These are phyloP conservation scores for Pyrenula massariospora DNA, from an alignment of 495 filamentous ascomycete species.

Conservation along the genomic window DNA sequence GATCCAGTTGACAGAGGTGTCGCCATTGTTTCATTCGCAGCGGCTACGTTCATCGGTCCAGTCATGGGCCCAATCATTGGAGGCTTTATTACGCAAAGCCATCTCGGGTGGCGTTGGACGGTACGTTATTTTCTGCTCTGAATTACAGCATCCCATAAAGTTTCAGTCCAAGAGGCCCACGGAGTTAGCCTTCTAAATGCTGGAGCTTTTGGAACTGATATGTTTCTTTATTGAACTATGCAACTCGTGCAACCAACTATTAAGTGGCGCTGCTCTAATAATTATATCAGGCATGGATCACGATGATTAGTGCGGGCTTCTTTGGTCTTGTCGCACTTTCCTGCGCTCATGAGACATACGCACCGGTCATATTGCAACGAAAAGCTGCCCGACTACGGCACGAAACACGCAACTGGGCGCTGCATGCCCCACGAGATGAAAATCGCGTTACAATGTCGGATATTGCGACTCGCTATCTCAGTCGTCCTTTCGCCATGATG, in stretches of 20 bases:
- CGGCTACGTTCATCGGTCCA: constrained; percentile 39
- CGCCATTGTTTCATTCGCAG: constrained; percentile 47
- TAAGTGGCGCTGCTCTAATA: too few relatives aligned
- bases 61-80: constrained; percentile 45
- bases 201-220: too few relatives aligned
- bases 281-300: constrained; percentile 29
- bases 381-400: constrained; percentile 36
- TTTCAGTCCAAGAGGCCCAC: constrained; percentile 11
- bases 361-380: constrained; percentile 33
- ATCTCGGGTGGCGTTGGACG: constrained; percentile 48
- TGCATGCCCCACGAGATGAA: constrained; percentile 41
- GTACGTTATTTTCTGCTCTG: background rate
- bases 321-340: constrained; percentile 28
- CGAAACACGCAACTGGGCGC: constrained; percentile 44
- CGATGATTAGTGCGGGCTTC: constrained; percentile 34
- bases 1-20: constrained; percentile 43
- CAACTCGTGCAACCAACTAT: too few relatives aligned
- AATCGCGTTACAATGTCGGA: constrained; percentile 21
- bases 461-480: constrained; percentile 16
- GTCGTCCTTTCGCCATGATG: constrained; percentile 33
- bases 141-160: background rate
- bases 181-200: too few relatives aligned
- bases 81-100: constrained; percentile 32
- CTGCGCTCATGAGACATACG: constrained; percentile 42
- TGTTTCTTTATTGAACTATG: too few relatives aligned